Base-by-base conservation (phyloP, 441 rosid species). In the Euphorbia celastroides region DNA sequence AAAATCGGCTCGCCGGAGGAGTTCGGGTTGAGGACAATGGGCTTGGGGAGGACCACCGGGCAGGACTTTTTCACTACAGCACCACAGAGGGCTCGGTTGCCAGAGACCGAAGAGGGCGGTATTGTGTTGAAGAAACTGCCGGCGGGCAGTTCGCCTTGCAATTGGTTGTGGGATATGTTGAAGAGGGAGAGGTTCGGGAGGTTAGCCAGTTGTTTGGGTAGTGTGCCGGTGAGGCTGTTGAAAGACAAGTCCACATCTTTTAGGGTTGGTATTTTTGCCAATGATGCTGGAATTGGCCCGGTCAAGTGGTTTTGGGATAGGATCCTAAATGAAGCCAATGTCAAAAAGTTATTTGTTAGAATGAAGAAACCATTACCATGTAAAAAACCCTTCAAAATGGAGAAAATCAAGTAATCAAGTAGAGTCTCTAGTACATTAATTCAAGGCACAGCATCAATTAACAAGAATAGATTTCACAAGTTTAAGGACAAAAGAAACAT, bases 21-120 rank as follows among this genome's bases (percentile, higher is more conserved):
- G 78, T 94, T 89, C 12, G 99, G 99, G 60, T 94, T 92, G 71
- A 94, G 97, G 75, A 94, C 98, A 66, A 94, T 88, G 27, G 99
- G 99, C 78, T 94, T 92, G 2, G 89, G 96, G 71, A 92, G 97
- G 64, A 83, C 87, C n/a, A 90, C 77, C 60, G 97, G 97, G 74
- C 99, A 94, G 9, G 99, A 77, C 61, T 84, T 89, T 46, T 84
- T 88, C 54, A 89, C 91, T 62, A 85, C 66, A 25, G 99, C 82
- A 61, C 99, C 99, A 19, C 99, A 94, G 2, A 94, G 79, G 14
- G 84, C 80, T 7, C 97, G 97, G 76, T 94, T 94, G 17, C 80
- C 88, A 0, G 83, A 73, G 64, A 94, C 89, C 2, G 98, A 82
- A 38, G 97, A 85, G 25, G 77, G 80, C 63, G 94, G 82, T 69